Base-by-base conservation (phyloP, 257 asterid species). In the Rauvolfia tetraphylla region DNA sequence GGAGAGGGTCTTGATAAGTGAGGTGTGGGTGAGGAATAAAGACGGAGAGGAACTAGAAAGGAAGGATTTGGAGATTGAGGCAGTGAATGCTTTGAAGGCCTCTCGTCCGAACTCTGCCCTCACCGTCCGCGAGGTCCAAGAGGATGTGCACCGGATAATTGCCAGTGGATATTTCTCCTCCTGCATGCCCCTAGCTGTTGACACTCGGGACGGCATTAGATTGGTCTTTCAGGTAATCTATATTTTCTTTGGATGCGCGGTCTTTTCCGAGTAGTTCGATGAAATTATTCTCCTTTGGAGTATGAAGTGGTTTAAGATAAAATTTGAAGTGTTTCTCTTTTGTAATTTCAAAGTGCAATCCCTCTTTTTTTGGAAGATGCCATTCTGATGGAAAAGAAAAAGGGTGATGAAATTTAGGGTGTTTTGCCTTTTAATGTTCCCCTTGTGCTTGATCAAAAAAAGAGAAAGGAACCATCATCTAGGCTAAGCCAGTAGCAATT, bases 31-130 rank as follows among this genome's bases (percentile, higher is more conserved):
- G 83, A 89, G 91, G 82, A 91, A 87, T 84, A 95, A 91, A 71
- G 99, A 93, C 75, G 99, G 99, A 33, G 98, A 93, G 76, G 97
- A 90, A 79, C 92, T 95, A 27, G 98, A 95, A 68, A 79, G 92
- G 85, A 95, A 90, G 89, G 99, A 95, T 80, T 84, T 95, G 93
- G 96, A 91, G 79, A 78, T 81, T 44, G 98, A 91, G 80, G 99
- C 96, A 9, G 77, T 91, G 83, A 89, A 86, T 81, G 96, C 97
- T 42, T 80, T 95, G 76, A 95, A 95, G 89, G 97, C 94, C 59
- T 90, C 96, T 11, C 89, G 97, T 1, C 89, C 98, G 25, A 95
- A 91, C 75, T 88, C 97, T 4, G 98, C 99, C 0, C 93, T 93
- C n/a, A 95, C 97, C 11, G 96, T 88, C 41, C 86, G 91, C 8